Conservation (phyloP, 768 basidiomycete species). For the Sutorius australiensis region DNA sequence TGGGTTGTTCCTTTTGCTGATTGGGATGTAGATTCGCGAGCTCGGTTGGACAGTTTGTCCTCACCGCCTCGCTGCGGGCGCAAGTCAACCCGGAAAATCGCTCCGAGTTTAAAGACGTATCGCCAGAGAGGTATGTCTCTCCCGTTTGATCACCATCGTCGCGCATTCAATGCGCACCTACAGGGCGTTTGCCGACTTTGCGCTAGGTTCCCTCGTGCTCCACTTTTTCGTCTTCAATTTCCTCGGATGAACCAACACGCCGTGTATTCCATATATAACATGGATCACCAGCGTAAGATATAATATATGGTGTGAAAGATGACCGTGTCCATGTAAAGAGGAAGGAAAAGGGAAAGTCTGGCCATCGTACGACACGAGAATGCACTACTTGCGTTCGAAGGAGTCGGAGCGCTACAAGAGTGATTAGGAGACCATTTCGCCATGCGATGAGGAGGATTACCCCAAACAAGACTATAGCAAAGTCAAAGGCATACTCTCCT, state of each 20-base stretch:
- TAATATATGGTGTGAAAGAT: slow-evolving; percentile 10
- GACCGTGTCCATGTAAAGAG: neutral
- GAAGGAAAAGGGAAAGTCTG: neutral
- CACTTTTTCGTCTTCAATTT: slow-evolving; percentile 99
- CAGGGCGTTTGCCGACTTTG: slow-evolving; percentile 98
- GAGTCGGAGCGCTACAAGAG: slow-evolving; percentile 58
- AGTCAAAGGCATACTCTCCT: slow-evolving; percentile 88
- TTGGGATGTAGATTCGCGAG: slow-evolving; percentile 73
- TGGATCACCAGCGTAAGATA: slow-evolving; percentile 3
- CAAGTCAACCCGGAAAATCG: slow-evolving; percentile 89
- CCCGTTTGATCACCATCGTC: neutral
- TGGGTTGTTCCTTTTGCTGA: slow-evolving; percentile 1
- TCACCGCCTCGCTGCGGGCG: slow-evolving; percentile 85
- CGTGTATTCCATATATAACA: neutral
- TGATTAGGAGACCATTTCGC: slow-evolving; percentile 1
- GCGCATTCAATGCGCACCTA: neutral
- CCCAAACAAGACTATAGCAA: slow-evolving; percentile 79
- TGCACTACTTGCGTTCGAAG: slow-evolving; percentile 52
- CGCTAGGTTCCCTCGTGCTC: slow-evolving; percentile 88
- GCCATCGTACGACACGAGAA: neutral
- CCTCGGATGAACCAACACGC: slow-evolving; percentile 58
- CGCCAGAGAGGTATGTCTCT: slow-evolving; percentile 79
- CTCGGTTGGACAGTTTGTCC: slow-evolving; percentile 94
- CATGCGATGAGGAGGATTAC: slow-evolving; percentile 36
- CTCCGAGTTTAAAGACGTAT: slow-evolving; percentile 81